These are phyloP conservation scores for Posidonia oceanica DNA, from an alignment of 116 monocot genomes.

Conservation along the genomic window DNA sequence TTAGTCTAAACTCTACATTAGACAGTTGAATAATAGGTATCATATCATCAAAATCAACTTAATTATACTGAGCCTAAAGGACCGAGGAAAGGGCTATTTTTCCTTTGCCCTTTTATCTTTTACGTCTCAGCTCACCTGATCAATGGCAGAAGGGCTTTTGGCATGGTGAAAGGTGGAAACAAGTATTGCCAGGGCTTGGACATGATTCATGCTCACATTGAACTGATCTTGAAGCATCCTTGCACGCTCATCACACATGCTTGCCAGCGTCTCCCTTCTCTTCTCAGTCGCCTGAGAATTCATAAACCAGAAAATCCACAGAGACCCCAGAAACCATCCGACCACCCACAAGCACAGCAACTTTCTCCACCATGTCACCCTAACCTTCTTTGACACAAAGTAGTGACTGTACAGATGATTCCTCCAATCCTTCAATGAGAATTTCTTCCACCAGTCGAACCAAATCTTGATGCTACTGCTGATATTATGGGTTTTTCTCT, in stretches of 20 bases:
- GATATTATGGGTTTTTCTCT: conserved; percentile 37
- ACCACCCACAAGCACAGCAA: conserved; percentile 68
- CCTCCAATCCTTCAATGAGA: conserved; percentile 38
- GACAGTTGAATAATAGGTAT: too few species aligned
- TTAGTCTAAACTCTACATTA: too few species aligned
- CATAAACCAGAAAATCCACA: conserved; percentile 89
- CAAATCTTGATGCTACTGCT: conserved; percentile 20
- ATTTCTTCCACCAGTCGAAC: conserved; percentile 28
- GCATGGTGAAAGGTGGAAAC: conserved; percentile 93
- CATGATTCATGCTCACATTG: conserved; percentile 99
- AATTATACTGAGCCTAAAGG: too few species aligned
- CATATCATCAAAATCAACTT: too few species aligned
- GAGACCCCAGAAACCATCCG: conserved; percentile 47
- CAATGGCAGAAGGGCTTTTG: conserved; percentile 82
- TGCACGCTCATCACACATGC: conserved; percentile 93
- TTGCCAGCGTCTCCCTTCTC: conserved; percentile 69
- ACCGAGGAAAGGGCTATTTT: too few species aligned
- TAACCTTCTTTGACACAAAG: conserved; percentile 57
- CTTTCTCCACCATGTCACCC: conserved; percentile 79
- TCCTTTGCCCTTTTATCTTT: too few species aligned
- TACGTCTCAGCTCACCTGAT: conserved; percentile 45
- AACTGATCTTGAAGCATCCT: conserved; percentile 99
- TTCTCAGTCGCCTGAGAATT: conserved; percentile 57
- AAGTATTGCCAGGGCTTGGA: conserved; percentile 82
- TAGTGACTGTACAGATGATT: conserved; percentile 55